Conservation (phyloP, 306 rosid genomes). For the Oxytropis ochrocephala region DNA sequence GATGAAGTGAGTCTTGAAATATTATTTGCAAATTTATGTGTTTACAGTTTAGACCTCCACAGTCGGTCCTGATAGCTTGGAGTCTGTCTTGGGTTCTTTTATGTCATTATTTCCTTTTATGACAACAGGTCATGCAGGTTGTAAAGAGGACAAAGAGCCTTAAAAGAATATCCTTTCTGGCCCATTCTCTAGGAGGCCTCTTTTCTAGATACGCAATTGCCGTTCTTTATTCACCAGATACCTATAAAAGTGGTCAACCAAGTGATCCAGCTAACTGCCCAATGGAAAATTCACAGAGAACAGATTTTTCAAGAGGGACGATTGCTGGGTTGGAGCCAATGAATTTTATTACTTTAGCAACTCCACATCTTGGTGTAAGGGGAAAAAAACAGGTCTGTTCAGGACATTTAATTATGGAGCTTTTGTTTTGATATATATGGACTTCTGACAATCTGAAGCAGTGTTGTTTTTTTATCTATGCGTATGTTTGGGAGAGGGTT, state of each 20-base stretch:
- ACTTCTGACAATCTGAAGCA: not conserved
- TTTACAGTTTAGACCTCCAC: slow-evolving; percentile 4
- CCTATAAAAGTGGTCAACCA: slow-evolving; percentile 21
- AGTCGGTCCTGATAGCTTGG: not conserved
- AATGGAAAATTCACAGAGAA: slow-evolving; percentile 28
- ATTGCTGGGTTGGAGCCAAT: slow-evolving; percentile 85
- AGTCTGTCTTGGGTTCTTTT: slow-evolving; percentile 12
- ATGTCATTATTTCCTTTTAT: slow-evolving; percentile 22
- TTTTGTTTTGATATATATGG: not conserved
- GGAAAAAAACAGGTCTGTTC: slow-evolving; percentile 80
- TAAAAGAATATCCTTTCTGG: slow-evolving; percentile 81
- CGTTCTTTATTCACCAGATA: slow-evolving; percentile 54
- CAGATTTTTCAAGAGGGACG: slow-evolving; percentile 39
- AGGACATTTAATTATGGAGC: slow-evolving; percentile 15
- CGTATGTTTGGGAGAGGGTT: too few relatives aligned
- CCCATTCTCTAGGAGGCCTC: slow-evolving; percentile 96
- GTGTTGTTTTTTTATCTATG: not conserved
- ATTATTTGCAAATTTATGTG: slow-evolving; percentile 16
- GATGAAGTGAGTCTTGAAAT: slow-evolving; percentile 66
- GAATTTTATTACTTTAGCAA: slow-evolving; percentile 86
- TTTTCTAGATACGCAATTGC: slow-evolving; percentile 83
- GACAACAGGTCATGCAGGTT: slow-evolving; percentile 64
- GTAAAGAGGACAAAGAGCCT: slow-evolving; percentile 66
- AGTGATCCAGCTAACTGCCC: slow-evolving; percentile 20
- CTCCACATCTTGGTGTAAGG: slow-evolving; percentile 95